Evolutionary conservation across 306 rosid genomes (phyloP).

Genomic region (Acmispon strigosus): DNA sequence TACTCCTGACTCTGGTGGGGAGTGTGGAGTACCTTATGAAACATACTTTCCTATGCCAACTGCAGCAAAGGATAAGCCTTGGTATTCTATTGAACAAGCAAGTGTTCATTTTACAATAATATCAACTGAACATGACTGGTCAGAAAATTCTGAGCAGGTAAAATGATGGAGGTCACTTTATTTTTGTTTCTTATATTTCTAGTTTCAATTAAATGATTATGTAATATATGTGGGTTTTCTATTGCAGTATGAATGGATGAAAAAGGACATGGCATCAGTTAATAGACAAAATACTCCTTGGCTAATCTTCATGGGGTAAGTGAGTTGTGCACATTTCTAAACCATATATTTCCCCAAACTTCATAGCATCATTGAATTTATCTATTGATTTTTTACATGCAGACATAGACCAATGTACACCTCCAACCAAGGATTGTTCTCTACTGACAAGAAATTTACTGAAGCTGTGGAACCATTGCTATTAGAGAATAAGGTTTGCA

Average conservation of each 20-base stretch:
- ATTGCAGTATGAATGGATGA: conserved; percentile 71
- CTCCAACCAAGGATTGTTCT: conserved; percentile 11
- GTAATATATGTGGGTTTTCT: not conserved
- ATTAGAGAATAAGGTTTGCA: conserved; percentile 44
- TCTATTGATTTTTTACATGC: conserved; percentile 13
- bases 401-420: conserved; percentile 92
- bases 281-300: conserved; percentile 76
- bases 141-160: conserved; percentile 63
- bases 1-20: conserved; percentile 88
- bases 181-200: not conserved
- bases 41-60: conserved; percentile 84
- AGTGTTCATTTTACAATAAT: conserved; percentile 73
- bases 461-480: conserved; percentile 63
- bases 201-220: not conserved
- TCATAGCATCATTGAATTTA: not conserved
- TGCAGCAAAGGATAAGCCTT: conserved; percentile 68
- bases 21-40: conserved; percentile 88
- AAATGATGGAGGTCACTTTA: not conserved
- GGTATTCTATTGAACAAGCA: conserved; percentile 84
- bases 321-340: not conserved
- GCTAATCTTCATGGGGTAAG: conserved; percentile 76
- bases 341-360: not conserved
- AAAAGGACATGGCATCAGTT: conserved; percentile 72
- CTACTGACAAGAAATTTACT: conserved; percentile 23
- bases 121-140: conserved; percentile 83